Evolutionary conservation across 1,284 basidiomycete genomes (phyloP).

Genomic region (Stygiomarasmius scandens): DNA sequence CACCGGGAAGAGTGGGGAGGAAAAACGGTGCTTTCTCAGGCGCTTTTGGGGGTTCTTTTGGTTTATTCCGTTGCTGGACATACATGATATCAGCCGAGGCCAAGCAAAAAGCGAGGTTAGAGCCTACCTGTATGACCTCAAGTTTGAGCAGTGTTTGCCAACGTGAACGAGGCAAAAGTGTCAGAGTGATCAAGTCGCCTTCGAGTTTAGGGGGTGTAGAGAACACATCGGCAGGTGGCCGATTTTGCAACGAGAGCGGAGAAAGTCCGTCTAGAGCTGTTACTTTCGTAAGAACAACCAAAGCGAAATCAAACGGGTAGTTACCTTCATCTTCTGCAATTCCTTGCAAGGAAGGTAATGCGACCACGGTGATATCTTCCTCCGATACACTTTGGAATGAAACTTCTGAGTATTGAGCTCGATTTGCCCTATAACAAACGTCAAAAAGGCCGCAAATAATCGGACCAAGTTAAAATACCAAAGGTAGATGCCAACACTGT

Average conservation of each 20-base stretch:
- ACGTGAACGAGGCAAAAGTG: constrained; percentile 86
- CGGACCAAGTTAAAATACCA: constrained; percentile 59
- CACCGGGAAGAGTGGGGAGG: constrained; percentile 85
- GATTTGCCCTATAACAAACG: constrained; percentile 75
- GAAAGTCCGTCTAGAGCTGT: constrained; percentile 69
- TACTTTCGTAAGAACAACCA: constrained; percentile 4
- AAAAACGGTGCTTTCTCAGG: constrained; percentile 98
- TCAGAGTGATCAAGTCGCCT: constrained; percentile 88
- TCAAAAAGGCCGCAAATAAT: not conserved
- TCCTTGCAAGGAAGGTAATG: constrained; percentile 85
- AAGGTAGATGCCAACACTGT: constrained; percentile 91
- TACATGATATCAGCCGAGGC: constrained; percentile 9
- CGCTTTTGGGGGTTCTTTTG: constrained; percentile 92
- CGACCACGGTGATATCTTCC: constrained; percentile 69
- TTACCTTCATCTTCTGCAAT: constrained; percentile 72
- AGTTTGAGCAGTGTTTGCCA: constrained; percentile 98
- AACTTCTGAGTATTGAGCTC: constrained; percentile 90
- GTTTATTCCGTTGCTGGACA: constrained; percentile 88
- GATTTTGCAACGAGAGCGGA: constrained; percentile 57
- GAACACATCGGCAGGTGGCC: constrained; percentile 65
- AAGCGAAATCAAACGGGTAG: not conserved
- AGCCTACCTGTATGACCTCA: constrained; percentile 84
- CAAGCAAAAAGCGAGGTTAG: not conserved
- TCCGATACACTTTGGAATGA: constrained; percentile 82
- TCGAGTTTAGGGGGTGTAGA: constrained; percentile 85